Conservation (phyloP, 257 asterid species). For the Pogostemon cablin region DNA sequence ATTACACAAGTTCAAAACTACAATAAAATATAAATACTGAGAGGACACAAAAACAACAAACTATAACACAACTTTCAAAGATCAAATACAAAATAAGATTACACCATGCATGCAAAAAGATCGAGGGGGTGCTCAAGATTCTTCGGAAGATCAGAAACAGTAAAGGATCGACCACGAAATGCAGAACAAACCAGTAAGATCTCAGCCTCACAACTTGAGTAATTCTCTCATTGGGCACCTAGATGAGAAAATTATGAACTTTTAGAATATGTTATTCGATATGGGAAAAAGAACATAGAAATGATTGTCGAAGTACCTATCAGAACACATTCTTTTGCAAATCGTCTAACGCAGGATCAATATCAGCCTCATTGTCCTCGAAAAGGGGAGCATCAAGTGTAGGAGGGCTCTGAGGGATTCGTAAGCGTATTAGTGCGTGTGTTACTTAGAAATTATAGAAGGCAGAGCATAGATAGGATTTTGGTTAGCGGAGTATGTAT, state of each 20-base stretch:
- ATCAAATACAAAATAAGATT: conserved; percentile 1
- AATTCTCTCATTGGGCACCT: conserved; percentile 9
- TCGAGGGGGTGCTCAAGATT: background rate
- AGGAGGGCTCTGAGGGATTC: conserved; percentile 68
- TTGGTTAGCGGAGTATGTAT: background rate
- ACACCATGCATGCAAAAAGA: conserved; percentile 25
- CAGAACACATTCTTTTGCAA: conserved; percentile 81
- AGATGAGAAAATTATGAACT: conserved; percentile 8
- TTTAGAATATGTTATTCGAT: background rate
- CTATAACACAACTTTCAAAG: conserved; percentile 35
- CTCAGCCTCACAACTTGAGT: conserved; percentile 13
- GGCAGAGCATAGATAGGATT: background rate
- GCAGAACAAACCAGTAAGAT: conserved; percentile 22
- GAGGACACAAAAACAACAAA: conserved; percentile 33
- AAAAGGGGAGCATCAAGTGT: conserved; percentile 62
- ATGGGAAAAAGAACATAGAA: background rate
- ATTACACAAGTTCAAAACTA: conserved; percentile 32
- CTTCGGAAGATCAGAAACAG: conserved; percentile 4
- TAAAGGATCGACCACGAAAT: background rate
- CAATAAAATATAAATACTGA: conserved; percentile 24
- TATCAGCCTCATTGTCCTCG: conserved; percentile 51
- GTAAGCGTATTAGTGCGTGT: conserved; percentile 27
- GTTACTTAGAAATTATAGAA: background rate
- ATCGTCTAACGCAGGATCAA: conserved; percentile 75
- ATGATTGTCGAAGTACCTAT: conserved; percentile 39